Percentiles rank a stretch among this genome's conserved stretches.
Evolutionary conservation across 2,329 filamentous ascomycete genomes (phyloP).

Genomic region (Aspergillus arachidicola): DNA sequence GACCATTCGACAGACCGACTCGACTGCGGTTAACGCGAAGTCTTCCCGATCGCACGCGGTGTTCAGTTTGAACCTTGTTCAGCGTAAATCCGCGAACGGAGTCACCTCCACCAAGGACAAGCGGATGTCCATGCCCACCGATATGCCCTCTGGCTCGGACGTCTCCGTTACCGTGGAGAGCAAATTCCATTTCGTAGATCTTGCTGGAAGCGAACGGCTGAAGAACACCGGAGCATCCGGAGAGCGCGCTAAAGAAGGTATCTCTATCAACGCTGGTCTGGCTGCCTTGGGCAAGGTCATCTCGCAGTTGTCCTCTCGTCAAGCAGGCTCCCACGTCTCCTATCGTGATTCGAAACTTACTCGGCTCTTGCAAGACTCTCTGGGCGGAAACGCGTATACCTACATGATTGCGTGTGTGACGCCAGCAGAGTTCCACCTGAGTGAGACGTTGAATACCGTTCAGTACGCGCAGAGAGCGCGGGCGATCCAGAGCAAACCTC

Average conservation of each 20-base stretch:
- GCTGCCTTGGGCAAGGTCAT: slow-evolving; percentile 97
- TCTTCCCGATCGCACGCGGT: slow-evolving; percentile 97
- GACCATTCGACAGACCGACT: slow-evolving; percentile 91
- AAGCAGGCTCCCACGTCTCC: slow-evolving; percentile 86
- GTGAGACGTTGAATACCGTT: slow-evolving; percentile 95
- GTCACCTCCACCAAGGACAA: slow-evolving; percentile 68
- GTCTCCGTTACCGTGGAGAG: slow-evolving; percentile 83
- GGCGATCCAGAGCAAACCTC: slow-evolving; percentile 95
- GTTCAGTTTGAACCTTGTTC: slow-evolving; percentile 87
- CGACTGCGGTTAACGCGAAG: slow-evolving; percentile 95
- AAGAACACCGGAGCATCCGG: slow-evolving; percentile 97
- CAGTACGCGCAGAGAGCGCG: slow-evolving; percentile 95
- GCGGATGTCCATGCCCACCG: slow-evolving; percentile 81
- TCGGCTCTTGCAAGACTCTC: slow-evolving; percentile 89
- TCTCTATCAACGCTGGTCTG: slow-evolving; percentile 95
- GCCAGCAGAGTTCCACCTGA: slow-evolving; percentile 93
- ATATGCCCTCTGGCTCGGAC: slow-evolving; percentile 68
- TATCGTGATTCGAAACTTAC: slow-evolving; percentile 98
- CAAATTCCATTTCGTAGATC: slow-evolving; percentile 97
- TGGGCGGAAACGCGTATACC: slow-evolving; percentile 95
- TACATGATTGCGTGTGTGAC: slow-evolving; percentile 99
- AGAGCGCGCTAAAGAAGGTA: slow-evolving; percentile 91
- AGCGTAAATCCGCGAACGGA: slow-evolving; percentile 64
- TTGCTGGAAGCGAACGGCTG: slow-evolving; percentile 92
- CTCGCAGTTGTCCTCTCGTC: slow-evolving; percentile 90